A percentile compares a stretch with the other conserved stretches of the same genome.
Conservation (phyloP, 768 basidiomycete species). For the Cystobasidium ongulense region DNA sequence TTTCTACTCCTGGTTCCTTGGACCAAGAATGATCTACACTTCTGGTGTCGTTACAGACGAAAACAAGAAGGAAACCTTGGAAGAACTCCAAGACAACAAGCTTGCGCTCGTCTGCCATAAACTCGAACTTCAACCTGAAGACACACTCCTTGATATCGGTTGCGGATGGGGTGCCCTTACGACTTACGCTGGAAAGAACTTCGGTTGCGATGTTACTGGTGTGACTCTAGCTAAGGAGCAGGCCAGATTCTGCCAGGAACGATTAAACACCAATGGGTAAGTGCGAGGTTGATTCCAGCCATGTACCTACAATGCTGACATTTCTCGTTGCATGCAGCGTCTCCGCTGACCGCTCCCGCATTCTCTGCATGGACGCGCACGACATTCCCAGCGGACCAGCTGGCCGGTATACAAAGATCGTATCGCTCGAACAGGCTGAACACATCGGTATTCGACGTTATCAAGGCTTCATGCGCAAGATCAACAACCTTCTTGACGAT, state of each 20-base stretch:
- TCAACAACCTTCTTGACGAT: constrained; percentile 87
- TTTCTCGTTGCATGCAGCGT: constrained; percentile 42
- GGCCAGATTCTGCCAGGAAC: constrained; percentile 79
- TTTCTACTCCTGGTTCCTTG: constrained; percentile 82
- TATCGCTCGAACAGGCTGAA: constrained; percentile 97
- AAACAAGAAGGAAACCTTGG: constrained; percentile 68
- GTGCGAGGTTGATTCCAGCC: background rate
- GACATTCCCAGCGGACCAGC: constrained; percentile 65
- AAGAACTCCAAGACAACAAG: constrained; percentile 97
- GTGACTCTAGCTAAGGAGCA: constrained; percentile 88
- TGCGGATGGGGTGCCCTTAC: constrained; percentile 93
- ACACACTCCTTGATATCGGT: constrained; percentile 52
- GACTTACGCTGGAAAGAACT: constrained; percentile 94
- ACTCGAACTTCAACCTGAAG: constrained; percentile 74
- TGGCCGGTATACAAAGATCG: constrained; percentile 83
- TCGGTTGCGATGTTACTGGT: constrained; percentile 88
- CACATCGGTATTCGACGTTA: constrained; percentile 96
- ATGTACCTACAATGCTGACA: background rate
- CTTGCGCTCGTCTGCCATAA: constrained; percentile 91
- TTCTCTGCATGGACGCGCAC: constrained; percentile 86
- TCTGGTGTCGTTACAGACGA: constrained; percentile 74
- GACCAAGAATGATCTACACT: constrained; percentile 94
- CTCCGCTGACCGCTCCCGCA: constrained; percentile 64
- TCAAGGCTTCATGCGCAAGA: constrained; percentile 73
- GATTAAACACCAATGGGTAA: constrained; percentile 67